These are phyloP conservation scores for Quercus ilex DNA, from an alignment of 306 rosid genomes.

Conservation along the genomic window DNA sequence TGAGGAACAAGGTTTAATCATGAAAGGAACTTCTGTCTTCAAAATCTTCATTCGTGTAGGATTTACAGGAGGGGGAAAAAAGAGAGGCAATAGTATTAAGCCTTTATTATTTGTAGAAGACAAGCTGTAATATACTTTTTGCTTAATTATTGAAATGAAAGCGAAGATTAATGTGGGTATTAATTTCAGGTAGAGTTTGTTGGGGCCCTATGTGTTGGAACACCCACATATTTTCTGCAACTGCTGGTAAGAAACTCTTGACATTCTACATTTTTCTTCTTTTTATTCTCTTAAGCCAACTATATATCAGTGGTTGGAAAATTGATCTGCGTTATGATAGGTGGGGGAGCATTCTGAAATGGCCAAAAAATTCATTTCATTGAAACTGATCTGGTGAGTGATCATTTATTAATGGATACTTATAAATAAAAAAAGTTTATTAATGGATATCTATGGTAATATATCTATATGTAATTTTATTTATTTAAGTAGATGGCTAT, in stretches of 20 bases:
- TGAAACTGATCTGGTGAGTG: slow-evolving; percentile 58
- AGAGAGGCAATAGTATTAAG: not conserved
- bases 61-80: not conserved
- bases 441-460: too few species aligned
- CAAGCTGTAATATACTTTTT: not conserved
- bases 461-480: not conserved
- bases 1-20: not conserved
- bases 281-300: slow-evolving; percentile 14
- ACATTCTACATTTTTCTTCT: not conserved
- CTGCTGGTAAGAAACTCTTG: slow-evolving; percentile 52
- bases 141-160: not conserved
- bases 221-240: slow-evolving; percentile 81
- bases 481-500: not conserved
- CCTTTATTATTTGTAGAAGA: not conserved
- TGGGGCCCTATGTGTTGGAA: slow-evolving; percentile 99
- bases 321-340: slow-evolving; percentile 39
- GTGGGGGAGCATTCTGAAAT: slow-evolving; percentile 92
- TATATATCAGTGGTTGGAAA: not conserved
- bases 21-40: not conserved
- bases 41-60: not conserved
- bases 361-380: slow-evolving; percentile 76
- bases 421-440: too few species aligned
- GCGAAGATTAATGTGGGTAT: not conserved
- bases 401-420: not conserved
- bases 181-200: slow-evolving; percentile 84